Percentiles rank a stretch among this genome's conserved stretches.
phyloP scores from a whole-genome alignment of 495 filamentous ascomycete species.

The Arthonia radiata region DNA sequence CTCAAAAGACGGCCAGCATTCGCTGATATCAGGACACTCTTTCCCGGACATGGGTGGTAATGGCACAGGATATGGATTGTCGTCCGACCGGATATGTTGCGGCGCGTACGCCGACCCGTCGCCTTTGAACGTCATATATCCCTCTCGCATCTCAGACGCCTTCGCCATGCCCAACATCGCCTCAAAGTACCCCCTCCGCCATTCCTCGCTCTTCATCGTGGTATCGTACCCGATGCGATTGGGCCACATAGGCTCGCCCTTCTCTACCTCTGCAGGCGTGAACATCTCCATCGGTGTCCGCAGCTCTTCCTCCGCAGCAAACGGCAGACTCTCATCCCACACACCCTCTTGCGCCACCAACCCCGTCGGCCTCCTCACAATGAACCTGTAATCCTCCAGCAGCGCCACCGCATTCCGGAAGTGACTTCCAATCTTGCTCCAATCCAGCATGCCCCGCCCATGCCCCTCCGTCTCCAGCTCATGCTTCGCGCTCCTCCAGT shows the following conservation, averaged over 20 bases:
- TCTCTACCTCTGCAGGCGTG: constrained; percentile 24
- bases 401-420: constrained; percentile 28
- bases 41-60: constrained; percentile 29
- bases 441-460: constrained; percentile 31
- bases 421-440: constrained; percentile 30
- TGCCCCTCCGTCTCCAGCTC: constrained; percentile 19
- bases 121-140: constrained; percentile 44
- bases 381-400: constrained; percentile 35
- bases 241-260: constrained; percentile 26
- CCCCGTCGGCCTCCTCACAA: constrained; percentile 39
- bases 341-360: constrained; percentile 9
- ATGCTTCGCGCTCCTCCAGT: constrained; percentile 31
- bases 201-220: constrained; percentile 46
- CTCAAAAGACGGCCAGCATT: constrained; percentile 39
- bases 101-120: no score
- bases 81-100: constrained; percentile 26
- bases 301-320: no score
- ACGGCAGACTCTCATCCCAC: constrained; percentile 1
- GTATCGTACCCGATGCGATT: constrained; percentile 42
- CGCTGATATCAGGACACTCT: constrained; percentile 41
- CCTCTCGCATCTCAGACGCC: constrained; percentile 57
- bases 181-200: constrained; percentile 64
- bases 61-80: constrained; percentile 52
- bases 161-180: constrained; percentile 49
- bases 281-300: constrained; percentile 19